A percentile compares a stretch with the other conserved stretches of the same genome.
These are phyloP conservation scores for Penicillium corylophilum DNA, from an alignment of 2,329 filamentous ascomycete genomes.

Conservation along the genomic window DNA sequence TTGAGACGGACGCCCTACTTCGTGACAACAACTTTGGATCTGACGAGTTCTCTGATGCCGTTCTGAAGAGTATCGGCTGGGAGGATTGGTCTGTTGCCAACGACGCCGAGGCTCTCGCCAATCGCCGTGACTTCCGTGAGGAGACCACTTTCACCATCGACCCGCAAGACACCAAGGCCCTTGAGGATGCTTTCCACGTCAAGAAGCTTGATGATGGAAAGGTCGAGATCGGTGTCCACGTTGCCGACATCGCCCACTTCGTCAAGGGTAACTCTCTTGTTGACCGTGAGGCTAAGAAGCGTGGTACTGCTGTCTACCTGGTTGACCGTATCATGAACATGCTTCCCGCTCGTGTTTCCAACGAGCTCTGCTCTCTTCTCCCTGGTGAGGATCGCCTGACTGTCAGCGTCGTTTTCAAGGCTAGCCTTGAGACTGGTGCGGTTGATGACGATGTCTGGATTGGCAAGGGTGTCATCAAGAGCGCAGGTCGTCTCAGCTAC, in stretches of 20 bases:
- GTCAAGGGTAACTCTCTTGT: conserved; percentile 94
- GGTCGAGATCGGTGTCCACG: conserved; percentile 91
- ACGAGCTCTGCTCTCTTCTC: conserved; percentile 81
- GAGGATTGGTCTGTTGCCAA: conserved; percentile 86
- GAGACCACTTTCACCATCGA: conserved; percentile 92
- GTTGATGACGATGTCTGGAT: conserved; percentile 89
- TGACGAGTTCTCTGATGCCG: conserved; percentile 96
- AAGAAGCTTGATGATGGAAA: conserved; percentile 79
- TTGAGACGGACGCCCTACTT: conserved; percentile 94
- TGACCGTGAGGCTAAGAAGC: conserved; percentile 96
- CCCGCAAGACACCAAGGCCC: conserved; percentile 79
- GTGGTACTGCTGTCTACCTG: conserved; percentile 91
- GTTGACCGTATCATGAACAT: conserved; percentile 86
- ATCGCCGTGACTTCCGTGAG: conserved; percentile 83
- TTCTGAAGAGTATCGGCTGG: conserved; percentile 85
- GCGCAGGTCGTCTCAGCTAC: conserved; percentile 78
- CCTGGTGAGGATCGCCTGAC: conserved; percentile 88
- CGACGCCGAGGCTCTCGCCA: conserved; percentile 73
- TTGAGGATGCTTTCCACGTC: conserved; percentile 91
- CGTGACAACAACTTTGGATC: conserved; percentile 98
- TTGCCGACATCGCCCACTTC: conserved; percentile 93
- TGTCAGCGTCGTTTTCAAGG: conserved; percentile 88
- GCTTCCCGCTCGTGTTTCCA: conserved; percentile 80
- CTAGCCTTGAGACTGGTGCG: conserved; percentile 78
- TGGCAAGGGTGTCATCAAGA: conserved; percentile 91